Evolutionary conservation across 495 filamentous ascomycete species (phyloP).

Genomic region (Aspergillus diversus): DNA sequence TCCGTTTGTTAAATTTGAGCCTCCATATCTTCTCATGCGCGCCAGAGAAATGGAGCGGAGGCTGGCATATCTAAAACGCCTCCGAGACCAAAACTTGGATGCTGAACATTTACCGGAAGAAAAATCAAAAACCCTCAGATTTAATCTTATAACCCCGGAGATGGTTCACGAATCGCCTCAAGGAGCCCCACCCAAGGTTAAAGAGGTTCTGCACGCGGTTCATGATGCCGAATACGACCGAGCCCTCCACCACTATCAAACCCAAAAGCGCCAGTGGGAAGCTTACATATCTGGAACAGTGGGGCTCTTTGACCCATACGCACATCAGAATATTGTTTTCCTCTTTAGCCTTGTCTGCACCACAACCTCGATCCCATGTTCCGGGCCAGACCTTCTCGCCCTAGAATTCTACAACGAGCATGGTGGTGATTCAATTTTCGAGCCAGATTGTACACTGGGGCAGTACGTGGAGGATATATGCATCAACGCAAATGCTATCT

Average conservation of each 20-base stretch:
- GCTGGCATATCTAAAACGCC: constrained; percentile 74
- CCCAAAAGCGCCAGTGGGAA: constrained; percentile 95
- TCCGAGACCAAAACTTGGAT: constrained; percentile 75
- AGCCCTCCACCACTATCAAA: constrained; percentile 89
- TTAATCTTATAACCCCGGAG: constrained; percentile 87
- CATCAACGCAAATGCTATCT: constrained; percentile 70
- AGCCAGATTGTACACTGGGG: constrained; percentile 88
- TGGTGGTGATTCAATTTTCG: constrained; percentile 63
- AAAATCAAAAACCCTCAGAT: constrained; percentile 66
- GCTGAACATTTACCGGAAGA: constrained; percentile 58
- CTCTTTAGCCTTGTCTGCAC: constrained; percentile 93
- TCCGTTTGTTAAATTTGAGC: constrained; percentile 92
- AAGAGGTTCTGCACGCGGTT: constrained; percentile 90
- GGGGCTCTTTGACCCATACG: constrained; percentile 88
- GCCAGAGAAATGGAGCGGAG: constrained; percentile 88
- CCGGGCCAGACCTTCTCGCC: constrained; percentile 82
- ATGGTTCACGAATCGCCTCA: constrained; percentile 86
- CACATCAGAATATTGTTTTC: constrained; percentile 95
- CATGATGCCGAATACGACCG: constrained; percentile 97
- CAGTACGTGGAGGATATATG: constrained; percentile 96
- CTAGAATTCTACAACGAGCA: constrained; percentile 93
- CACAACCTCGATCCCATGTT: constrained; percentile 85
- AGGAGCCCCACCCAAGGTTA: constrained; percentile 78
- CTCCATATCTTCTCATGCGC: constrained; percentile 89
- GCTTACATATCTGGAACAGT: constrained; percentile 75